phyloP scores from a whole-genome alignment of 305 asterid species.

The Fraxinus sp. region DNA sequence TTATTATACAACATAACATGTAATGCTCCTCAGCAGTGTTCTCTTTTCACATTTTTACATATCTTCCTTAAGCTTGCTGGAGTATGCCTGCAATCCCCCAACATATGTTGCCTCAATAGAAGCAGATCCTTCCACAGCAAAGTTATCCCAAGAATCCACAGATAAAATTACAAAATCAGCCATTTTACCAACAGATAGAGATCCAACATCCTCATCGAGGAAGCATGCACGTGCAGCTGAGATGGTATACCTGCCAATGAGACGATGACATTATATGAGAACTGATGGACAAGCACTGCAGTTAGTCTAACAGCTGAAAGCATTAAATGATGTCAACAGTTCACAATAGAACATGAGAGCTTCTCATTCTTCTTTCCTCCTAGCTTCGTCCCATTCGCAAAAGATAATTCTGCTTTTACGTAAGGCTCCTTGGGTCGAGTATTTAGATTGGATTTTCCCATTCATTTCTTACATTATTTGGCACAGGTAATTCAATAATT shows the following conservation, averaged over 20 bases:
- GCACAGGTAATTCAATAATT: not conserved
- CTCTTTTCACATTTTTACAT: not conserved
- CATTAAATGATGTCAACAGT: not conserved
- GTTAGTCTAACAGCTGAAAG: not conserved
- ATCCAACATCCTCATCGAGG: conserved; percentile 79
- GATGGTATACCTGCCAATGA: conserved; percentile 63
- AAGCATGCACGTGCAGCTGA: conserved; percentile 87
- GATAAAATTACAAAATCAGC: conserved; percentile 87
- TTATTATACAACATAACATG: not conserved
- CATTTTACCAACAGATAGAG: conserved; percentile 76
- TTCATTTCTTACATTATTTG: not conserved
- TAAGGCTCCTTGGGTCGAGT: not conserved
- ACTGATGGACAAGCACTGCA: not conserved
- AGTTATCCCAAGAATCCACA: conserved; percentile 62
- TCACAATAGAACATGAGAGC: not conserved
- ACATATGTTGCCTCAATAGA: conserved; percentile 79
- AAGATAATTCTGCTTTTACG: not conserved
- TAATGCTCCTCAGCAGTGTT: not conserved
- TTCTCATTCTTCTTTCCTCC: not conserved
- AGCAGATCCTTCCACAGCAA: conserved; percentile 45
- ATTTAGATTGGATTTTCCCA: not conserved
- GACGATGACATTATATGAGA: not conserved
- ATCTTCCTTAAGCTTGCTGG: conserved; percentile 22
- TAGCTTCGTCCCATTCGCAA: not conserved
- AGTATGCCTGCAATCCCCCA: conserved; percentile 65